phyloP scores from a whole-genome alignment of 2,329 filamentous ascomycete genomes.

The Talaromyces amestolkiae region DNA sequence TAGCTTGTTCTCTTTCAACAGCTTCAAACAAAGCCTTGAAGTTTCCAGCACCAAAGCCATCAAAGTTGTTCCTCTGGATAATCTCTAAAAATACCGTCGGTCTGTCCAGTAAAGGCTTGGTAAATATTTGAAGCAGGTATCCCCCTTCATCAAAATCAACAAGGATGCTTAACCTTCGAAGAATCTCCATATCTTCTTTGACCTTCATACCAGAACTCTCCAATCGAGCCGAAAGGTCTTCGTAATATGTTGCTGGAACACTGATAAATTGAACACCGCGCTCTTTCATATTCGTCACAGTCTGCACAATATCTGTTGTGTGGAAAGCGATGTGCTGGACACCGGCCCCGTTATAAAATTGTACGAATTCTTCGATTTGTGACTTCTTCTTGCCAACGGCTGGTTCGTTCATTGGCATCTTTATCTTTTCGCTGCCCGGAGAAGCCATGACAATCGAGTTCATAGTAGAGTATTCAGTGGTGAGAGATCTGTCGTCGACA shows the following conservation, averaged over 20 bases:
- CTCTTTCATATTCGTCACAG: not conserved
- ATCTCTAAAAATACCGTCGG: slow-evolving; percentile 70
- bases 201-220: slow-evolving; percentile 55
- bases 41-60: not conserved
- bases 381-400: not conserved
- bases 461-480: slow-evolving; percentile 83
- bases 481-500: slow-evolving; percentile 85
- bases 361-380: not conserved
- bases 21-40: not conserved
- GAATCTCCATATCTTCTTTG: slow-evolving; percentile 70
- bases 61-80: not conserved
- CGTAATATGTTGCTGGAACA: not conserved
- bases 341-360: not conserved
- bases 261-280: not conserved
- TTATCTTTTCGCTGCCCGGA: not conserved
- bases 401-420: not conserved
- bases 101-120: slow-evolving; percentile 83
- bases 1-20: not conserved
- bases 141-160: slow-evolving; percentile 91
- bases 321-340: not conserved
- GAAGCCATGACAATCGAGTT: slow-evolving; percentile 39
- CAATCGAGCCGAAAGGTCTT: not conserved
- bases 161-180: slow-evolving; percentile 74
- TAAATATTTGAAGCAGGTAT: slow-evolving; percentile 72
- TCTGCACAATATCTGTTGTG: not conserved